Base-by-base conservation (phyloP, 306 rosid species). In the Glycine tomentella region DNA sequence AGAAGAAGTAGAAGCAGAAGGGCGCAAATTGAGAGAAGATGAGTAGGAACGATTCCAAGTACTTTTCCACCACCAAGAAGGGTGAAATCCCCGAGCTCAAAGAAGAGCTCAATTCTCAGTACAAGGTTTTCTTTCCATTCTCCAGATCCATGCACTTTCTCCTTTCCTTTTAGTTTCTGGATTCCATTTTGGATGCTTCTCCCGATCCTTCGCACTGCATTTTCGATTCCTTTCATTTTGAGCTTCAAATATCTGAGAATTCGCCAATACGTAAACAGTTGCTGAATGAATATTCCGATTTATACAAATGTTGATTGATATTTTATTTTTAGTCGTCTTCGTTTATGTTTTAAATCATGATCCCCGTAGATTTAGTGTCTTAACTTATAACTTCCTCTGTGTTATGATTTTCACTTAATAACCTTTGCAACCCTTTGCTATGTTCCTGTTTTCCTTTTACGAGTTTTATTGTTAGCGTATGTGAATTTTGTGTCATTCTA, bases 61-160 rank as follows among this genome's bases (percentile, higher is more conserved):
- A 96, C 85, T 96, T 96, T 84, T 96, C 99, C 65, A 96, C 99
- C 83, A 96, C 99, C 49, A 96, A 96, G 86, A 96, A 96, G 90
- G 99, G 99, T 13, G 99, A 96, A 88, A 96, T 96, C 81, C 99
- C 99, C 12, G 99, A 96, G 92, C 99, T 96, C 90, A 96, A 96
- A 64, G 99, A 96, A 84, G 99, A 96, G 94, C 99, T 96, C 80
- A 96, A 96, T 93, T 96, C 99, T 74, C 99, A 96, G 93, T 96
- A 96, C 91, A 95, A 95, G 99, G 99, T 92, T 40, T 9, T n/a
- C 90, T 88, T 61, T 36, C 66, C 44, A 14, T 55, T 56, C 49
- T 55, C 55, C 78, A 69, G 81, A 68, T 70, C 80, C 85, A 51
- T 77, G 2, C 52, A 17, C 71, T 79, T 73, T 74, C 50, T 36